phyloP scores from a whole-genome alignment of 2,329 filamentous ascomycete species.

The Botryotinia convoluta region DNA sequence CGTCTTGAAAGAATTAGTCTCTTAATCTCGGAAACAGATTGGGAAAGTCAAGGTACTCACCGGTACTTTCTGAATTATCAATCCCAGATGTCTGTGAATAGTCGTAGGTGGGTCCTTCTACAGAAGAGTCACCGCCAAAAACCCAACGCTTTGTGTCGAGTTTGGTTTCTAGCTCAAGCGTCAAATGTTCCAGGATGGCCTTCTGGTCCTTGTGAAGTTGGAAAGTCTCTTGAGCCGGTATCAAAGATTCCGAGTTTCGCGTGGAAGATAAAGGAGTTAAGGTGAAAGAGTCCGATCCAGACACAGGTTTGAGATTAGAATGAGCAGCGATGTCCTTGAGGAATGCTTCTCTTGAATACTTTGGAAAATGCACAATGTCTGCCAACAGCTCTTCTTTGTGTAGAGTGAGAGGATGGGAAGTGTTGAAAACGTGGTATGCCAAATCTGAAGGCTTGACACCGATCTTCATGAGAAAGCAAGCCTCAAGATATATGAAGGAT shows the following conservation, averaged over 20 bases:
- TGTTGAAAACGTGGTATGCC: not conserved
- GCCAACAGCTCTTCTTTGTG: not conserved
- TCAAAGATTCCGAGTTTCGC: not conserved
- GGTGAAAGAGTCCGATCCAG: not conserved
- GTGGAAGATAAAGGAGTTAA: not conserved
- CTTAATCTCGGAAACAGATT: not conserved
- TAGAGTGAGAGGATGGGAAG: slow-evolving; percentile 1
- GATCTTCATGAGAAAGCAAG: slow-evolving; percentile 4
- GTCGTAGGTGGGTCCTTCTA: not conserved
- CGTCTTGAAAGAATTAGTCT: not conserved
- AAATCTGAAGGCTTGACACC: not conserved
- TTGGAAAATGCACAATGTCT: not conserved
- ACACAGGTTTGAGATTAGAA: not conserved
- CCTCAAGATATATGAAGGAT: not conserved
- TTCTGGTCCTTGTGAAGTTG: not conserved
- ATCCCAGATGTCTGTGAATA: not conserved
- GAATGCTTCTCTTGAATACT: not conserved
- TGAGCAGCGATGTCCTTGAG: not conserved
- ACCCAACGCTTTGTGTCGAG: not conserved
- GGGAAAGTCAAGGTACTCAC: not conserved
- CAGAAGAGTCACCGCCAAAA: not conserved
- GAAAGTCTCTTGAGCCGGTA: not conserved
- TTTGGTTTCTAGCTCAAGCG: not conserved
- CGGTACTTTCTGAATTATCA: not conserved
- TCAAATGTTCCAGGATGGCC: not conserved